These are phyloP conservation scores for Tolypocladium ophioglossoides DNA, from an alignment of 2,329 filamentous ascomycete genomes.

Conservation along the genomic window DNA sequence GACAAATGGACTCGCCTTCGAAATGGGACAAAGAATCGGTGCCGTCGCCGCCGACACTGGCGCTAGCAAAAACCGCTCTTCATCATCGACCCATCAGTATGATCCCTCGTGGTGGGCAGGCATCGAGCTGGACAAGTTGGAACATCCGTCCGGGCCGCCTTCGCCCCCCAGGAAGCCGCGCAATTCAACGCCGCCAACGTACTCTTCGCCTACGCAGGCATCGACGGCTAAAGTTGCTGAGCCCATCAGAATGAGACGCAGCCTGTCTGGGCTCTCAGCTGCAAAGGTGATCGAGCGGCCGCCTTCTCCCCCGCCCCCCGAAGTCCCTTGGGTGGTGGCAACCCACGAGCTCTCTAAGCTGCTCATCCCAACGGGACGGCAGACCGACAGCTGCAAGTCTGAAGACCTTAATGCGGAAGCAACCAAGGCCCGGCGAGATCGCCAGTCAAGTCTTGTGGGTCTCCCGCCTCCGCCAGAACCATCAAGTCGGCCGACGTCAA, in stretches of 20 bases:
- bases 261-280: constrained; percentile 41
- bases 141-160: constrained; percentile 42
- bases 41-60: constrained; percentile 23
- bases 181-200: constrained; percentile 54
- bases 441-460: constrained; percentile 39
- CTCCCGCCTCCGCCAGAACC: constrained; percentile 15
- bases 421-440: constrained; percentile 51
- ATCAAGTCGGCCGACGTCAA: constrained; percentile 35
- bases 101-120: constrained; percentile 64
- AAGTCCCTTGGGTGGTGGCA: constrained; percentile 79
- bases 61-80: constrained; percentile 1
- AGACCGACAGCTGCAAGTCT: constrained; percentile 63
- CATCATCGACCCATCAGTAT: constrained; percentile 35
- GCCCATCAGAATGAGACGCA: constrained; percentile 54
- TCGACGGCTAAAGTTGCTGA: constrained; percentile 72
- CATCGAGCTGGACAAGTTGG: constrained; percentile 57
- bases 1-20: constrained; percentile 38
- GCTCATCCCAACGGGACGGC: constrained; percentile 65
- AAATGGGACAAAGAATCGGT: constrained; percentile 45
- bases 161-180: constrained; percentile 43
- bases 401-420: constrained; percentile 70
- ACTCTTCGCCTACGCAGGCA: constrained; percentile 78
- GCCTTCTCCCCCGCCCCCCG: constrained; percentile 61
- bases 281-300: constrained; percentile 19
- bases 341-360: constrained; percentile 72